These are phyloP conservation scores for Coprinopsis strossmayeri DNA, from an alignment of 768 basidiomycete species.

Conservation along the genomic window DNA sequence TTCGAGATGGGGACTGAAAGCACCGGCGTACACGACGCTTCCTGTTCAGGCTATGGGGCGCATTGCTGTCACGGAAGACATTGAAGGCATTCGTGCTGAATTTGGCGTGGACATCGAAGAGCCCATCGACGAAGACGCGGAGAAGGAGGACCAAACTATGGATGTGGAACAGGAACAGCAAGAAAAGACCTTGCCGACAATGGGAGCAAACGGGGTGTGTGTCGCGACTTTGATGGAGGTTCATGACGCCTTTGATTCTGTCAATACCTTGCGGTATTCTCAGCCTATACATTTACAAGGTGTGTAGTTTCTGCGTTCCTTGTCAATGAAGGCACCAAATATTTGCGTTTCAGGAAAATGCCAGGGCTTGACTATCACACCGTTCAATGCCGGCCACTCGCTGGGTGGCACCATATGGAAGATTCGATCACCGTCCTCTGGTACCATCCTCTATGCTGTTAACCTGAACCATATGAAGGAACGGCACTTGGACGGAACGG, in stretches of 20 bases:
- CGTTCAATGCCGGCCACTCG: conserved; percentile 92
- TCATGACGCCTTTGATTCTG: conserved; percentile 85
- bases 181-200: conserved; percentile 18
- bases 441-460: conserved; percentile 92
- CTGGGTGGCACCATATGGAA: conserved; percentile 98
- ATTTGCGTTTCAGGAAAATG: conserved; percentile 58
- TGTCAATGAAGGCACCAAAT: not conserved
- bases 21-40: conserved; percentile 89
- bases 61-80: conserved; percentile 85
- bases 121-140: conserved; percentile 23
- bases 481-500: conserved; percentile 90
- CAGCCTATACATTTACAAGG: conserved; percentile 95
- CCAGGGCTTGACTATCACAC: conserved; percentile 89
- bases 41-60: conserved; percentile 95
- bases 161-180: conserved; percentile 22
- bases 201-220: conserved; percentile 44
- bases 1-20: conserved; percentile 79
- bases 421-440: conserved; percentile 94
- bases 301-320: conserved; percentile 26
- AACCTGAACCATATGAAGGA: conserved; percentile 96
- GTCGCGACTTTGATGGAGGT: conserved; percentile 80
- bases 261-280: conserved; percentile 90
- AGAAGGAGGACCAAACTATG: conserved; percentile 1
- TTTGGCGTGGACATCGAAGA: conserved; percentile 46
- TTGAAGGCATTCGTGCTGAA: conserved; percentile 74